Evolutionary conservation across 345 rosid species (phyloP).

Genomic region (Trapa bicornis): DNA sequence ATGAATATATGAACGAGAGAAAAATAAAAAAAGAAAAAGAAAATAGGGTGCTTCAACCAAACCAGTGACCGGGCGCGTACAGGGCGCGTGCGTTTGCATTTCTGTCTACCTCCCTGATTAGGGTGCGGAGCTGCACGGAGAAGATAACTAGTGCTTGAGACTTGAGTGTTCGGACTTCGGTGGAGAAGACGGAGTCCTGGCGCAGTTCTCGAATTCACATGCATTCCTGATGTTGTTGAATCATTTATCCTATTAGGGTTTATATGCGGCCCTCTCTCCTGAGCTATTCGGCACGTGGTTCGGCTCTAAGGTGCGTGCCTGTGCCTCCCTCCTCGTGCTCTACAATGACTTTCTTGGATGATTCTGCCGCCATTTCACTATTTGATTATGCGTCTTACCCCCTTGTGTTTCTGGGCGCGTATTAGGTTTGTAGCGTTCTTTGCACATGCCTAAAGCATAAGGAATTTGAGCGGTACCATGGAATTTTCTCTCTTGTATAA

Average conservation of each 20-base stretch:
- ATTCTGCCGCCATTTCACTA: neutral
- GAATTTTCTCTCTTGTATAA: neutral
- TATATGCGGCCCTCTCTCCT: neutral
- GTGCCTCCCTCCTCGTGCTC: neutral
- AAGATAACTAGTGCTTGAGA: neutral
- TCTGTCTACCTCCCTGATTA: neutral
- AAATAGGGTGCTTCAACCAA: too few species aligned
- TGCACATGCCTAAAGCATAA: neutral
- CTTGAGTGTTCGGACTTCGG: neutral
- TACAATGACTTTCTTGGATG: neutral
- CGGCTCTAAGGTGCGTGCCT: neutral
- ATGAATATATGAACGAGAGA: too few species aligned
- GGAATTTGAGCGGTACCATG: neutral
- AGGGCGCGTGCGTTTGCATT: too few species aligned
- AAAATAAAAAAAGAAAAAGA: too few species aligned
- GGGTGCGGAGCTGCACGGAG: neutral
- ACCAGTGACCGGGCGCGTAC: too few species aligned
- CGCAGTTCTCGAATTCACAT: too few species aligned
- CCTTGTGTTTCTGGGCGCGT: neutral
- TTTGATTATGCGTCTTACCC: neutral
- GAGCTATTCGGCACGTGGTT: constrained; percentile 1
- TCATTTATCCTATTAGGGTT: neutral
- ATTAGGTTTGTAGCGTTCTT: neutral
- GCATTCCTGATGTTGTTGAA: neutral
- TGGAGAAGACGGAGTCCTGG: neutral